Percentiles rank a stretch among this genome's conserved stretches.
Evolutionary conservation across 441 rosid genomes (phyloP).

Genomic region (Breynia disticha): DNA sequence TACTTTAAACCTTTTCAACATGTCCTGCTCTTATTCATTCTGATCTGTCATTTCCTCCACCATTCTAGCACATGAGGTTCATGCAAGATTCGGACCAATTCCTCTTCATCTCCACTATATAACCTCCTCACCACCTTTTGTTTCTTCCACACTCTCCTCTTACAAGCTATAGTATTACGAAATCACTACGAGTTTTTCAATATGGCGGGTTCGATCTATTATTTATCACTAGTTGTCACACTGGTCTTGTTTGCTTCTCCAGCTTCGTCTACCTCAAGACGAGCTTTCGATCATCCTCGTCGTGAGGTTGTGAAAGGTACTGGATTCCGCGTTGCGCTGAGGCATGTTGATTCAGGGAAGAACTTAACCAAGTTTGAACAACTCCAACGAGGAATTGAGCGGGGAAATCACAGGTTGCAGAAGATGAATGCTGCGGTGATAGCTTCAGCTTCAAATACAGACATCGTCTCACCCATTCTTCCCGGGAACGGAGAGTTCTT

Average conservation of each 20-base stretch:
- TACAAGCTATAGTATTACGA: too few relatives aligned
- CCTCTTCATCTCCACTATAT: too few relatives aligned
- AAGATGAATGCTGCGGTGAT: conserved; percentile 36
- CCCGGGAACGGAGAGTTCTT: conserved; percentile 80
- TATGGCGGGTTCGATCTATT: too few relatives aligned
- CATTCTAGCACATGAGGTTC: too few relatives aligned
- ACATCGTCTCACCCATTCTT: conserved; percentile 39
- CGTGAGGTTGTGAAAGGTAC: neutral
- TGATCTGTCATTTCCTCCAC: too few relatives aligned
- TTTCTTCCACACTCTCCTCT: too few relatives aligned
- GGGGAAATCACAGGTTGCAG: conserved; percentile 55
- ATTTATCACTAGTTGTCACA: neutral
- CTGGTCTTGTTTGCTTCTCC: conserved; percentile 12
- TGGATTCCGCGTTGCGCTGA: conserved; percentile 52
- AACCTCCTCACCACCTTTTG: too few relatives aligned
- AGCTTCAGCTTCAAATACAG: conserved; percentile 22
- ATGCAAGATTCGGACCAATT: too few relatives aligned
- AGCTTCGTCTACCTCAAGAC: conserved; percentile 30
- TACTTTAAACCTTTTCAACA: too few relatives aligned
- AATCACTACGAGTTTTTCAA: too few relatives aligned
- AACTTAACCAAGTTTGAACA: conserved; percentile 70
- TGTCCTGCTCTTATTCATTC: too few relatives aligned
- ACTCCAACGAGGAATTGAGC: conserved; percentile 52
- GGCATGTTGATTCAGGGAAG: conserved; percentile 62
- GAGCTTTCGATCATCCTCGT: conserved; percentile 1